These are phyloP conservation scores for Alternaria infectoria DNA, from an alignment of 2,329 filamentous ascomycete genomes.

Conservation along the genomic window DNA sequence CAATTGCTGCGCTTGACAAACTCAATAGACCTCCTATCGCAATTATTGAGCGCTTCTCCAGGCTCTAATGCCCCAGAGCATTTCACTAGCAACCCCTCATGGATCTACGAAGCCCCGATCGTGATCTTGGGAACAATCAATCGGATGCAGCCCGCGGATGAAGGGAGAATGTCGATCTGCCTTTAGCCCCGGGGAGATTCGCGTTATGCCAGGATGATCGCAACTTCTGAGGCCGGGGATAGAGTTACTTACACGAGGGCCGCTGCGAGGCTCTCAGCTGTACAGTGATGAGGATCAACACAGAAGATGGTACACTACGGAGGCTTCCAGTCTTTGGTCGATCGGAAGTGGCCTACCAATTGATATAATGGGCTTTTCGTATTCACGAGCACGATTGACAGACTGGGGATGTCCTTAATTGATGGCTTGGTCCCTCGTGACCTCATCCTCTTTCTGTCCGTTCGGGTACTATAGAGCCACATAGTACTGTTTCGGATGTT, in stretches of 20 bases:
- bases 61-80: not conserved
- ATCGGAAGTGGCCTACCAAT: not conserved
- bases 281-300: not conserved
- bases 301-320: not conserved
- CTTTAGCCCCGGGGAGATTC: slow-evolving; percentile 4
- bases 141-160: not conserved
- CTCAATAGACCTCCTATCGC: not conserved
- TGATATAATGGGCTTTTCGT: not conserved
- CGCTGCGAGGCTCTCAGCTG: not conserved
- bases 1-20: not conserved
- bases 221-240: not conserved
- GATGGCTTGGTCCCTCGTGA: not conserved
- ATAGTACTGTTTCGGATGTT: not conserved
- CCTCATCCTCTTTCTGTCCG: not conserved
- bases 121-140: not conserved
- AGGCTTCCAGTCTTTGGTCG: not conserved
- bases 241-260: not conserved
- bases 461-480: not conserved
- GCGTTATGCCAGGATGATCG: slow-evolving; percentile 2
- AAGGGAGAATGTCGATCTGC: slow-evolving; percentile 9
- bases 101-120: slow-evolving; percentile 3
- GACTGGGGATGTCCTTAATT: not conserved
- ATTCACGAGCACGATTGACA: not conserved
- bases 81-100: not conserved
- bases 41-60: not conserved